These are phyloP conservation scores for Ascosphaera aggregata DNA, from an alignment of 2,329 filamentous ascomycete species.

Conservation along the genomic window DNA sequence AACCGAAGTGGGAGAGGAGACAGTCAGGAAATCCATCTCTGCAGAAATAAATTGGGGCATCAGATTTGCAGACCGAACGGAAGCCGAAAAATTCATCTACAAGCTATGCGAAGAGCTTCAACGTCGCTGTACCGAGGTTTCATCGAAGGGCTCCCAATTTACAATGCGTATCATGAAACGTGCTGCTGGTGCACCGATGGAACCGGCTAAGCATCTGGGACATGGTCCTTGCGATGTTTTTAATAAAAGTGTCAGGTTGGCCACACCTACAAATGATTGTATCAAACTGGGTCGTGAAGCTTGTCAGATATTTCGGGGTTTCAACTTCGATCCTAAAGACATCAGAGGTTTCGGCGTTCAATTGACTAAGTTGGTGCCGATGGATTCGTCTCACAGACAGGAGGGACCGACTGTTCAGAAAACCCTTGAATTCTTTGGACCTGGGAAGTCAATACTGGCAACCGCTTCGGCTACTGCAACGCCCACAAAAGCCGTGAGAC, in stretches of 20 bases:
- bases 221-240: conserved; percentile 90
- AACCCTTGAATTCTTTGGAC: neutral
- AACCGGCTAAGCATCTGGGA: conserved; percentile 79
- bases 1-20: conserved; percentile 65
- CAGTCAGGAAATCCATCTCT: conserved; percentile 77
- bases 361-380: conserved; percentile 71
- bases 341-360: conserved; percentile 82
- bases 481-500: conserved; percentile 8
- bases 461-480: conserved; percentile 20
- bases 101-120: conserved; percentile 72
- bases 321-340: conserved; percentile 71
- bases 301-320: conserved; percentile 58
- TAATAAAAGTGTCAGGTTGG: conserved; percentile 67
- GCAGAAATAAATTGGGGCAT: conserved; percentile 98
- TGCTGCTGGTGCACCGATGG: conserved; percentile 63
- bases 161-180: conserved; percentile 91
- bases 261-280: conserved; percentile 57
- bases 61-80: conserved; percentile 72
- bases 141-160: conserved; percentile 67
- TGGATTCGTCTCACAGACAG: conserved; percentile 34
- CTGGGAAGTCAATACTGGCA: conserved; percentile 12
- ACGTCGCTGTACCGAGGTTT: conserved; percentile 55
- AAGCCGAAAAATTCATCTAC: conserved; percentile 76
- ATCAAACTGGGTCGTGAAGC: conserved; percentile 58
- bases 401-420: conserved; percentile 9